Evolutionary conservation across 306 rosid genomes (phyloP).

Genomic region (Lotus japonicus): DNA sequence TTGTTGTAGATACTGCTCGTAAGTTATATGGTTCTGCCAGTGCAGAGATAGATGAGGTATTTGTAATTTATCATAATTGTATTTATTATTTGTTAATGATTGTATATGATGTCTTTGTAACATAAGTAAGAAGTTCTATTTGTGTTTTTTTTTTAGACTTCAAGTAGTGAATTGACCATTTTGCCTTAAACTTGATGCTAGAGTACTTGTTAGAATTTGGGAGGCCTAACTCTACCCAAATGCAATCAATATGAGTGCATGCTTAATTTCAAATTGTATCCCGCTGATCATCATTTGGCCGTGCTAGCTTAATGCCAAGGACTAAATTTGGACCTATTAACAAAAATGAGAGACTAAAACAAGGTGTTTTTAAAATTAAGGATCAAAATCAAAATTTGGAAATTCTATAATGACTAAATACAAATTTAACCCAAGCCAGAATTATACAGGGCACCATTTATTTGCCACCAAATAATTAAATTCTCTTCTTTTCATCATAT

Average conservation of each 20-base stretch:
- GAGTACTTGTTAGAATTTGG: too few species aligned
- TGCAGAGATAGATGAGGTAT: constrained; percentile 95
- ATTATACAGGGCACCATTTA: not conserved
- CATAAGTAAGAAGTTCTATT: not conserved
- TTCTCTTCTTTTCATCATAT: not conserved
- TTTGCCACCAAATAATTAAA: not conserved
- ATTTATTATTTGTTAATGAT: not conserved
- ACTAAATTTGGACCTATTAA: too few species aligned
- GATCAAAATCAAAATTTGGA: too few species aligned
- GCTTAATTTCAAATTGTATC: too few species aligned
- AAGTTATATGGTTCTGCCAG: constrained; percentile 81
- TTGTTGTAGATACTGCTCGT: constrained; percentile 64
- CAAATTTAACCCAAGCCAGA: not conserved
- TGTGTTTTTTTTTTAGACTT: not conserved
- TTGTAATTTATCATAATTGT: not conserved
- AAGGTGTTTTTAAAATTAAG: too few species aligned
- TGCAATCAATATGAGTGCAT: too few species aligned
- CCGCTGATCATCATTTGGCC: too few species aligned
- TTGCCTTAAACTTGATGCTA: constrained; percentile 11
- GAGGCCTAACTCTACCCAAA: too few species aligned
- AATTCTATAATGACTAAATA: too few species aligned
- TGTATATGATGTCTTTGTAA: not conserved
- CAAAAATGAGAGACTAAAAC: too few species aligned
- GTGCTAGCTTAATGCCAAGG: too few species aligned
- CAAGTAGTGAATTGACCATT: not conserved